A percentile compares a stretch with the other conserved stretches of the same genome.
Evolutionary conservation across 495 filamentous ascomycete species (phyloP).

Genomic region (Hyaloscypha bicolor): DNA sequence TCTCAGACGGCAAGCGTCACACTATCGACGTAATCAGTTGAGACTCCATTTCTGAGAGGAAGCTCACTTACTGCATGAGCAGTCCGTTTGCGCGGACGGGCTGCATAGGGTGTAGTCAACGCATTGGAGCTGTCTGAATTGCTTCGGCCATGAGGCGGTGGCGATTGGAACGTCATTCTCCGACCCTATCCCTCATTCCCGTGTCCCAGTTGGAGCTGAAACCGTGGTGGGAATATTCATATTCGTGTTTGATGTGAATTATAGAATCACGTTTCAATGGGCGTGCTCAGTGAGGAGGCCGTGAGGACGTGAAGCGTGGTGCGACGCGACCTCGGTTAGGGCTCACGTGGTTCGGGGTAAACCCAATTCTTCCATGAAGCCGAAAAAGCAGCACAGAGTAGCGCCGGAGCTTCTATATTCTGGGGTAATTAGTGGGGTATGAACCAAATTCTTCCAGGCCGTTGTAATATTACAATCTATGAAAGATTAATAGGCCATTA

Average conservation of each 20-base stretch:
- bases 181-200: background rate
- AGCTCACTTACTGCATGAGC: conserved; percentile 23
- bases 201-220: background rate
- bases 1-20: conserved; percentile 22
- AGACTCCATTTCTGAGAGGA: background rate
- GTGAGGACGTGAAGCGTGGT: background rate
- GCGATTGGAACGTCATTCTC: conserved; percentile 5
- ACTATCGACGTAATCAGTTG: background rate
- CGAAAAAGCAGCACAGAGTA: background rate
- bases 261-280: background rate
- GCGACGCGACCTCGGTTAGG: background rate
- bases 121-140: conserved; percentile 24
- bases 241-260: background rate
- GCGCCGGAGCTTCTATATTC: background rate
- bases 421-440: background rate
- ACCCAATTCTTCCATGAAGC: background rate
- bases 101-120: conserved; percentile 16
- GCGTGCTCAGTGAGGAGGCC: background rate
- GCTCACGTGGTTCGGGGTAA: background rate
- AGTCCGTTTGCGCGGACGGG: conserved; percentile 21
- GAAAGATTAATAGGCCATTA: background rate
- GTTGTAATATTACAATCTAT: background rate
- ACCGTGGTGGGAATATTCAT: background rate
- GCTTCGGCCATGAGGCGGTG: conserved; percentile 10
- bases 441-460: background rate